phyloP scores from a whole-genome alignment of 2,329 filamentous ascomycete genomes.

The Colletotrichum lentis region DNA sequence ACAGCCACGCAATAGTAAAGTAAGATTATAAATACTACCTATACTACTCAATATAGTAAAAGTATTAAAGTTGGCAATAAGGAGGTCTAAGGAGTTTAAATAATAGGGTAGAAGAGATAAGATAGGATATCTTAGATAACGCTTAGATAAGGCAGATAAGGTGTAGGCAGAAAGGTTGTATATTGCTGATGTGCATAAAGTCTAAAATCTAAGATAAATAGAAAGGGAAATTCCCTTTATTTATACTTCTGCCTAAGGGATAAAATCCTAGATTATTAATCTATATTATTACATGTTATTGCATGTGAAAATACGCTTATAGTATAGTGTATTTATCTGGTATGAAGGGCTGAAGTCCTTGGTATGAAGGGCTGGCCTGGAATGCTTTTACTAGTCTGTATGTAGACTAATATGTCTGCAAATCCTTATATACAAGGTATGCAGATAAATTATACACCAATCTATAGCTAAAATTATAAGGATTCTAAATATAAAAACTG shows the following conservation, averaged over 20 bases:
- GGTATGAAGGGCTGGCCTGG: background rate
- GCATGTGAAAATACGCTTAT: background rate
- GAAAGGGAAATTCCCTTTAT: background rate
- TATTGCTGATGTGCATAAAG: background rate
- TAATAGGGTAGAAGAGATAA: too few species aligned
- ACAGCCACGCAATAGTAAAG: too few species aligned
- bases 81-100: too few species aligned
- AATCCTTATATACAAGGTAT: background rate
- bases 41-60: too few species aligned
- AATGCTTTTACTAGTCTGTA: background rate
- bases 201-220: background rate
- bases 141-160: too few species aligned
- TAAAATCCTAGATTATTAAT: background rate
- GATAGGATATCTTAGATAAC: too few species aligned
- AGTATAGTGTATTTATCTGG: background rate
- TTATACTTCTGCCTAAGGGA: background rate
- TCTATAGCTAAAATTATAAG: background rate
- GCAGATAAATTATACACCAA: background rate
- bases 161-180: too few species aligned
- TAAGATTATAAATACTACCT: too few species aligned
- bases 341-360: background rate
- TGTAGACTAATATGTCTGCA: background rate
- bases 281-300: background rate
- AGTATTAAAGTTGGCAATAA: too few species aligned
- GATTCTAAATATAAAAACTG: too few species aligned